Evolutionary conservation across 148 eudicot genomes (phyloP).

Genomic region (Heliamphora exappendiculata): DNA sequence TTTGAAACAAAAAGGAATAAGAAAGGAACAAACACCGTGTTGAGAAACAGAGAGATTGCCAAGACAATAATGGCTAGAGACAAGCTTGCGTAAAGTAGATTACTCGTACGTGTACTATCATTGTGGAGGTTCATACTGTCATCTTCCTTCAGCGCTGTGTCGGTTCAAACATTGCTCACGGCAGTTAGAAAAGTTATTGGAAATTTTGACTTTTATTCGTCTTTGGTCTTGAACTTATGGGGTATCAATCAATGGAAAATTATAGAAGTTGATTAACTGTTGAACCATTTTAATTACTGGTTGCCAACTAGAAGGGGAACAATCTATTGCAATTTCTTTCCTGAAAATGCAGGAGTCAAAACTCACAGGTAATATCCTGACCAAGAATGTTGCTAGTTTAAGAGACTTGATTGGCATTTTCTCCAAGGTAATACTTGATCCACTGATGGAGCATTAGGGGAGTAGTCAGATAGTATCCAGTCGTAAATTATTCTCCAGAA

Average conservation of each 20-base stretch:
- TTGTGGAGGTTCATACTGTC: background rate
- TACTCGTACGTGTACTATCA: background rate
- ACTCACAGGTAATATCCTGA: too few species aligned
- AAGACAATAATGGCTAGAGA: background rate
- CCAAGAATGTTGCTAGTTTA: too few species aligned
- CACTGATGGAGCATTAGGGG: background rate
- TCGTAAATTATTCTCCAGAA: background rate
- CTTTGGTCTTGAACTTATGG: background rate
- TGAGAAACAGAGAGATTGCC: background rate
- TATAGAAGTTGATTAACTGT: background rate
- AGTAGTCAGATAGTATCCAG: background rate
- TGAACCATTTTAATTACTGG: background rate
- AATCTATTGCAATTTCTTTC: background rate
- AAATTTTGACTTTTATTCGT: background rate
- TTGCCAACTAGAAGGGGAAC: background rate
- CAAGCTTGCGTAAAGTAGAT: background rate
- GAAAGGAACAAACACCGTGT: background rate
- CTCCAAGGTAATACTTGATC: too few species aligned
- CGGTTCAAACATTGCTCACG: background rate
- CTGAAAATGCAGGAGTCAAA: too few species aligned
- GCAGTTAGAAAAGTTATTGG: background rate
- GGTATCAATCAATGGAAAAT: background rate
- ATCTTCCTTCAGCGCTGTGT: background rate
- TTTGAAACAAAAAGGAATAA: background rate
- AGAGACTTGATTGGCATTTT: too few species aligned